phyloP scores from a whole-genome alignment of 1,284 basidiomycete genomes.

The Coniferiporia weirii region DNA sequence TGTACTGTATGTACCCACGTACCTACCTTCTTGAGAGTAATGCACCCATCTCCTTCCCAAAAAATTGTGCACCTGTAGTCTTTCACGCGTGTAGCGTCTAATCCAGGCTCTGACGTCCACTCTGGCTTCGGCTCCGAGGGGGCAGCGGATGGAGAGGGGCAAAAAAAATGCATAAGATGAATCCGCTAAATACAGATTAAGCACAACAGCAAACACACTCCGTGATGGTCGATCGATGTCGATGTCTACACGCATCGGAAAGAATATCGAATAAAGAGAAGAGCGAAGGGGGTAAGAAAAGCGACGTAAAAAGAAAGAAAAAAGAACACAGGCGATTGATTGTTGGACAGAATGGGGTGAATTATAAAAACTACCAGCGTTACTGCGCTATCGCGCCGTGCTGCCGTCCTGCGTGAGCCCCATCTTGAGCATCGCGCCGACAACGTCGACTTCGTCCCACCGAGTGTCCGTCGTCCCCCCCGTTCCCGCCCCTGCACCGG shows the following conservation, averaged over 20 bases:
- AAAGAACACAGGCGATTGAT: too few species aligned
- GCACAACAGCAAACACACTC: constrained; percentile 1
- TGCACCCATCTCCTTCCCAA: too few species aligned
- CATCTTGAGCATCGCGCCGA: constrained; percentile 85
- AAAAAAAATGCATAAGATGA: background rate
- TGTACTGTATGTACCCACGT: too few species aligned
- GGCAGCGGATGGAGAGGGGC: background rate
- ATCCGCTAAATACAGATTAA: constrained; percentile 3
- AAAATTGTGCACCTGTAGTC: too few species aligned
- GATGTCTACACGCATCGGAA: constrained; percentile 1
- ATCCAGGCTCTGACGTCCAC: background rate
- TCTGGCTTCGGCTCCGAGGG: background rate
- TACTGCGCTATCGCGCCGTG: background rate
- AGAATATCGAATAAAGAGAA: constrained; percentile 8
- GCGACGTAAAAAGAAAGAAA: too few species aligned
- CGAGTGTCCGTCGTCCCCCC: too few species aligned
- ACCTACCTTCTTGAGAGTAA: too few species aligned
- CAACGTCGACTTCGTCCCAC: constrained; percentile 83
- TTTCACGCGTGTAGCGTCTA: too few species aligned
- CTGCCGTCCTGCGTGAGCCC: constrained; percentile 51
- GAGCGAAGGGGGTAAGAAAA: too few species aligned
- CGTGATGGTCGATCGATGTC: too few species aligned
- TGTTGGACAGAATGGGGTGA: background rate
- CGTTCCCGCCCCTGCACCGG: too few species aligned
- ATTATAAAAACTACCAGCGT: background rate